Evolutionary conservation across 306 rosid species (phyloP).

Genomic region (Quercus berberidifolia): DNA sequence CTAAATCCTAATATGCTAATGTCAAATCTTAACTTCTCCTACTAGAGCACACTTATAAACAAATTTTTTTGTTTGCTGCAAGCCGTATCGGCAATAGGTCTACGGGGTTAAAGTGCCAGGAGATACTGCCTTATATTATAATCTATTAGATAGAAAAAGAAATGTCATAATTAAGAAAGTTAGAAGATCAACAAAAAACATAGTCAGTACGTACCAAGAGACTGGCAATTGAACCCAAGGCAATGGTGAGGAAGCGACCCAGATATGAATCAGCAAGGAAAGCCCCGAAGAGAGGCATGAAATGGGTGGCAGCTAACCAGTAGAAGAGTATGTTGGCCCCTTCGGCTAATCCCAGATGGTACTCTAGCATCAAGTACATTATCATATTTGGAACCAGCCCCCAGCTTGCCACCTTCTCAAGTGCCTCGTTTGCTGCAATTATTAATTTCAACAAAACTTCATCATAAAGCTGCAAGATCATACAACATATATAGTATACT

Average conservation of each 20-base stretch:
- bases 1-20: too few relatives aligned
- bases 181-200: not conserved
- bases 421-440: slow-evolving; percentile 53
- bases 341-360: slow-evolving; percentile 34
- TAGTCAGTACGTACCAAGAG: slow-evolving; percentile 35
- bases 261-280: slow-evolving; percentile 61
- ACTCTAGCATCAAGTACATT: slow-evolving; percentile 42
- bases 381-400: slow-evolving; percentile 68
- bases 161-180: not conserved
- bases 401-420: slow-evolving; percentile 54
- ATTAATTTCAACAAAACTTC: too few relatives aligned
- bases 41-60: too few relatives aligned
- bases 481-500: too few relatives aligned
- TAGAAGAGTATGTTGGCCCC: slow-evolving; percentile 40
- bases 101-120: too few relatives aligned
- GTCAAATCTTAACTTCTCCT: too few relatives aligned
- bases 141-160: too few relatives aligned
- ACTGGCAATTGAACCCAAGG: slow-evolving; percentile 46
- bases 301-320: slow-evolving; percentile 56
- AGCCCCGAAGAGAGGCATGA: slow-evolving; percentile 55
- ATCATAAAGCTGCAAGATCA: too few relatives aligned
- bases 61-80: too few relatives aligned
- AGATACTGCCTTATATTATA: too few relatives aligned
- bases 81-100: too few relatives aligned
- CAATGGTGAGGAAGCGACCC: slow-evolving; percentile 65